These are phyloP conservation scores for Symbiodinium natans DNA, from an alignment of 73 alveolate species.

Conservation along the genomic window DNA sequence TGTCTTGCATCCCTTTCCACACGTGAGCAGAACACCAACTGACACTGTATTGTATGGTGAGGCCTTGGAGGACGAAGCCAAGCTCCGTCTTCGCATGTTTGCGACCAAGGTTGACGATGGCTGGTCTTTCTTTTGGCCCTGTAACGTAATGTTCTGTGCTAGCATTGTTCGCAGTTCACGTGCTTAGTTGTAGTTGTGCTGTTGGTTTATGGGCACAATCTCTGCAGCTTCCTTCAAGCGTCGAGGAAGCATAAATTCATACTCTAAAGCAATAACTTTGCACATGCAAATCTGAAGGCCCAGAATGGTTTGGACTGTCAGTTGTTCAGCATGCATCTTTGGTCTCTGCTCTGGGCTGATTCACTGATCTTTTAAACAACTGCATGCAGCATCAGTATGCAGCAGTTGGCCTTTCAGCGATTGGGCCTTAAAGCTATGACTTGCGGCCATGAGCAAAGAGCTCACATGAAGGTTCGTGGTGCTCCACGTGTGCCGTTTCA, in stretches of 20 bases:
- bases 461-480: background rate
- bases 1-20: too few relatives aligned
- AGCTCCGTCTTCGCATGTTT: constrained; percentile 27
- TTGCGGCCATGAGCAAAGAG: too few relatives aligned
- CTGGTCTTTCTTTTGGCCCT: background rate
- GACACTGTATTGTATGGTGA: background rate
- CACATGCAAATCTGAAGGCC: too few relatives aligned
- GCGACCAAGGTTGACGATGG: background rate
- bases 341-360: background rate
- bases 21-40: too few relatives aligned
- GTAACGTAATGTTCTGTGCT: too few relatives aligned
- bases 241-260: background rate
- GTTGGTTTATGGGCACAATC: background rate
- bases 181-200: too few relatives aligned
- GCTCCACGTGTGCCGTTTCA: constrained; percentile 11
- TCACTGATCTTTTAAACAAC: too few relatives aligned
- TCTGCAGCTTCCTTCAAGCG: background rate
- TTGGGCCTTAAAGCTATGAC: background rate
- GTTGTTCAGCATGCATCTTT: too few relatives aligned
- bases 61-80: constrained; percentile 16
- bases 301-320: background rate
- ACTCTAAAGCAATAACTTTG: background rate
- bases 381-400: too few relatives aligned
- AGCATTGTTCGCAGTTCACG: too few relatives aligned
- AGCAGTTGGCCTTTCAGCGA: background rate